Evolutionary conservation across 768 basidiomycete genomes (phyloP).

Genomic region (Termitomyces sp.): DNA sequence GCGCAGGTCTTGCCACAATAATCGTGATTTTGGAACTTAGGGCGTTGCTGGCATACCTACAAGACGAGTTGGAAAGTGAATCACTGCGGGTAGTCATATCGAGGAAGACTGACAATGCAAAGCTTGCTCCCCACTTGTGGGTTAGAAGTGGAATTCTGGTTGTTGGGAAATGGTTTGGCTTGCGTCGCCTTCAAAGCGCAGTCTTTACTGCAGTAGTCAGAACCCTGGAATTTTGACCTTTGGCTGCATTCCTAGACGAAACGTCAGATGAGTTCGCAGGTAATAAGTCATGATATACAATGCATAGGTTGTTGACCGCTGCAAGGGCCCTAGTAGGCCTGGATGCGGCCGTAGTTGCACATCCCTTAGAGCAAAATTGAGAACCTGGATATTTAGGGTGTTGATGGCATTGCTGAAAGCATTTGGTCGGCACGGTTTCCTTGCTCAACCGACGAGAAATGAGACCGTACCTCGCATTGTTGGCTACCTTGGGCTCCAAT

Average conservation of each 20-base stretch:
- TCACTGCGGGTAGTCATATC: background rate
- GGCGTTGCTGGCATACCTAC: background rate
- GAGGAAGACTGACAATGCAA: background rate
- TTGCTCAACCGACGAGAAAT: background rate
- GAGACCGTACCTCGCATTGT: background rate
- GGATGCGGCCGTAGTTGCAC: background rate
- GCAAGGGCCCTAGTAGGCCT: background rate
- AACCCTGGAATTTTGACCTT: constrained; percentile 49
- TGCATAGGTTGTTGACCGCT: background rate
- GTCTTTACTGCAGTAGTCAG: constrained; percentile 45
- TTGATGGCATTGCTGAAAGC: constrained; percentile 46
- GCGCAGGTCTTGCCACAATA: constrained; percentile 57
- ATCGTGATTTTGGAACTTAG: background rate
- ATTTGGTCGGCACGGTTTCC: background rate
- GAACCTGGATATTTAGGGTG: constrained; percentile 20
- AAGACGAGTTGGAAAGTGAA: background rate
- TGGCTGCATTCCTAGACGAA: background rate
- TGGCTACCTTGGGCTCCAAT: background rate
- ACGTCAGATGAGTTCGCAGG: background rate
- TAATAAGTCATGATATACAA: background rate
- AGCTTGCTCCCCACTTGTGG: background rate
- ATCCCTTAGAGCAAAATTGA: background rate
- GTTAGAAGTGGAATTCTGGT: background rate
- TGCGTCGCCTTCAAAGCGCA: background rate
- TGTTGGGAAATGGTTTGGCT: background rate